Evolutionary conservation across 202 grass and related monocot genomes (phyloP).

Genomic region (Musa balbisiana): DNA sequence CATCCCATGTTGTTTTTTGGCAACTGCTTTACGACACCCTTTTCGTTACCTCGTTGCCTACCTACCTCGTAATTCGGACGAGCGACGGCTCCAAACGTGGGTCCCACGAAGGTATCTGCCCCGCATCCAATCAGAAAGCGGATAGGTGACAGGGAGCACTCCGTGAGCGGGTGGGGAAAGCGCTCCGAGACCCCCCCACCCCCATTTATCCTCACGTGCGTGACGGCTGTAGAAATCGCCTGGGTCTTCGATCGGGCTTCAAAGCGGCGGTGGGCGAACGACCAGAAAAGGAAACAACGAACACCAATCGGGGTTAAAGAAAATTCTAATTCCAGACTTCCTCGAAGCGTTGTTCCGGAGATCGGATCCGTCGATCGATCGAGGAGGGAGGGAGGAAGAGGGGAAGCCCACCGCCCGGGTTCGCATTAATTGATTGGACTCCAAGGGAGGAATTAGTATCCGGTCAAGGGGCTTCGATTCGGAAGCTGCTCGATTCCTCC

Average conservation of each 20-base stretch:
- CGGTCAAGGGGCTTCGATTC: background rate
- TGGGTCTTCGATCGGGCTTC: background rate
- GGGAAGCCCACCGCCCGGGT: background rate
- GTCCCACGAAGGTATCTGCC: too few species aligned
- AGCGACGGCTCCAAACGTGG: too few species aligned
- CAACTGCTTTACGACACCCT: too few species aligned
- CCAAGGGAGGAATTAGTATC: background rate
- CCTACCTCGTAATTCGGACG: too few species aligned
- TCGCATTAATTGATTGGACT: background rate
- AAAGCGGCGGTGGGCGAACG: constrained; percentile 7
- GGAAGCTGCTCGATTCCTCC: background rate
- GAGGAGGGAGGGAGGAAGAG: background rate
- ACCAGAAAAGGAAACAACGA: background rate
- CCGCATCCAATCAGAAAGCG: too few species aligned
- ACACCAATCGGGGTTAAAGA: background rate
- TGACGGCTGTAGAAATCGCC: background rate
- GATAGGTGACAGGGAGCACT: too few species aligned
- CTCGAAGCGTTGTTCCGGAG: background rate
- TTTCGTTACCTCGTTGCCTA: too few species aligned
- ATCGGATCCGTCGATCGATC: background rate
- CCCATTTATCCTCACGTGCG: background rate
- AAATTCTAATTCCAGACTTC: background rate
- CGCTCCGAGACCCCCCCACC: too few species aligned
- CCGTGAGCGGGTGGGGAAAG: too few species aligned
- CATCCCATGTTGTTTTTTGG: too few species aligned